A percentile compares a stretch with the other conserved stretches of the same genome.
These are phyloP conservation scores for Agrostemma githago DNA, from an alignment of 148 eudicot species.

Conservation along the genomic window DNA sequence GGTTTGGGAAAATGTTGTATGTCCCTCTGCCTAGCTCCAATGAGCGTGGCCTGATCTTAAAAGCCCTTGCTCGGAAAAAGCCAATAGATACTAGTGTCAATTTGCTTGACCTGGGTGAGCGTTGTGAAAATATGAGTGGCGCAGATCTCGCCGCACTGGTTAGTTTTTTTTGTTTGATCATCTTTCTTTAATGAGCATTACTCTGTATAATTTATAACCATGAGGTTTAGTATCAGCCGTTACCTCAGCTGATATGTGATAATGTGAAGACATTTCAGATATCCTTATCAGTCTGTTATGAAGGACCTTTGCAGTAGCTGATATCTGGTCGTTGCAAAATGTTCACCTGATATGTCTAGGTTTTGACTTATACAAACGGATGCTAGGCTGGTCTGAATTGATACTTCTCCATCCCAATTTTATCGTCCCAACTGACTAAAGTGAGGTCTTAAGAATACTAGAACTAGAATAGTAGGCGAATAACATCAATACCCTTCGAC, in stretches of 20 bases:
- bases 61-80: constrained; percentile 59
- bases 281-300: not conserved
- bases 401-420: no score
- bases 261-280: not conserved
- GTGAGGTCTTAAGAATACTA: no score
- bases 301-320: not conserved
- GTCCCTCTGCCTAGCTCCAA: constrained; percentile 66
- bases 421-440: no score
- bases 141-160: constrained; percentile 90
- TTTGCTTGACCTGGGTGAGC: constrained; percentile 55
- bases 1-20: constrained; percentile 64
- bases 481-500: no score
- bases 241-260: not conserved
- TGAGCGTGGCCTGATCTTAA: constrained; percentile 70
- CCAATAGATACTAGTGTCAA: constrained; percentile 64
- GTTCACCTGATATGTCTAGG: not conserved
- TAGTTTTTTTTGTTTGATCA: constrained; percentile 9
- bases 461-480: no score
- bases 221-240: no score
- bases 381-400: not conserved
- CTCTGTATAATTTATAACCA: no score
- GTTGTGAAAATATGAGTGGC: constrained; percentile 69
- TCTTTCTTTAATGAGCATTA: not conserved
- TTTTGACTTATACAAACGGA: not conserved
- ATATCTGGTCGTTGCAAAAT: not conserved